phyloP scores from a whole-genome alignment of 2,329 filamentous ascomycete genomes.

The Davidsoniella virescens region DNA sequence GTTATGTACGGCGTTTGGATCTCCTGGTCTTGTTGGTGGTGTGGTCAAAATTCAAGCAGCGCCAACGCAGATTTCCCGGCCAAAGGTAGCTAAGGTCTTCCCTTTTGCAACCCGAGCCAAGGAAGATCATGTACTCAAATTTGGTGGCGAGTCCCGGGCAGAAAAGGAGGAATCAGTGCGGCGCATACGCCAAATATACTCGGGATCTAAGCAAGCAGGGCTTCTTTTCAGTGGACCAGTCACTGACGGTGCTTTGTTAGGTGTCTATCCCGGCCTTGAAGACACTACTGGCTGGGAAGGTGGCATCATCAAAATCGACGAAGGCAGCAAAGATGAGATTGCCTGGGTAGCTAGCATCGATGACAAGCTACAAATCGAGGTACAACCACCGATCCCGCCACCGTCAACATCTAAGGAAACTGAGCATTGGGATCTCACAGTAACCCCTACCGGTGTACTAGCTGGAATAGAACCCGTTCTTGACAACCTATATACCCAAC shows the following conservation, averaged over 20 bases:
- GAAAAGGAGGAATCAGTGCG: conserved; percentile 64
- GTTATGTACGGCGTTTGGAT: conserved; percentile 58
- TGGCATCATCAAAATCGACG: conserved; percentile 64
- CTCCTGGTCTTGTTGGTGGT: conserved; percentile 61
- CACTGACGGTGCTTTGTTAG: conserved; percentile 74
- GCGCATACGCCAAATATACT: conserved; percentile 56
- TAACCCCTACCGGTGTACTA: conserved; percentile 43
- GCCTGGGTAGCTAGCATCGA: conserved; percentile 70
- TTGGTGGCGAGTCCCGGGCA: conserved; percentile 73
- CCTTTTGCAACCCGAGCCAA: conserved; percentile 53
- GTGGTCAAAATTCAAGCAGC: conserved; percentile 79
- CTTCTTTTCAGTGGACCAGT: conserved; percentile 64
- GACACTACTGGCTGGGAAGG: conserved; percentile 57
- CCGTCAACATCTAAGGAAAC: conserved; percentile 38
- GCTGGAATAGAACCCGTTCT: conserved; percentile 75
- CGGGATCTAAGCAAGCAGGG: conserved; percentile 23
- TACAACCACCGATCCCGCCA: conserved; percentile 56
- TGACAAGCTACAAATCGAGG: conserved; percentile 52
- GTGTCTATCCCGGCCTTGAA: conserved; percentile 35
- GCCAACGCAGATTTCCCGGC: conserved; percentile 48
- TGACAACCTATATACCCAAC: conserved; percentile 53
- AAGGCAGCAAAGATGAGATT: conserved; percentile 28
- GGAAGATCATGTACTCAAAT: conserved; percentile 52
- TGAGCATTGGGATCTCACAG: conserved; percentile 34
- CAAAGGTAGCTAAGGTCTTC: conserved; percentile 53